These are phyloP conservation scores for Entrophospora sp. DNA, from an alignment of 192 early-diverging fungal genomes.

Conservation along the genomic window DNA sequence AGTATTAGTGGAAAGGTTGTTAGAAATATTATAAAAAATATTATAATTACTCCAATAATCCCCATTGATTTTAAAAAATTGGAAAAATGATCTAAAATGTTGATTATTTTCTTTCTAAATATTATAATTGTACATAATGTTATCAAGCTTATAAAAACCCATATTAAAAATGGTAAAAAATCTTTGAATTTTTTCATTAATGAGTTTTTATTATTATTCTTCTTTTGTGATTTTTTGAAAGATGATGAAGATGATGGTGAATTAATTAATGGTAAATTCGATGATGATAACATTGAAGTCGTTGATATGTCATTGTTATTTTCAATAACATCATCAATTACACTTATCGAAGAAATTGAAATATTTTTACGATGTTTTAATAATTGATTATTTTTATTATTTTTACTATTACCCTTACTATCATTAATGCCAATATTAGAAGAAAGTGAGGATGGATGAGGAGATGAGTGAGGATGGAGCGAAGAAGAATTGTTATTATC, in stretches of 20 bases:
- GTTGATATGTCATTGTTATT: not conserved
- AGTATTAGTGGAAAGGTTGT: slow-evolving; percentile 62
- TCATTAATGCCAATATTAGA: not conserved
- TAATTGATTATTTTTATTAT: not conserved
- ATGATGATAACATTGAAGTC: not conserved
- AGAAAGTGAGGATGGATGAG: not conserved
- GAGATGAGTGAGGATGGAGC: not conserved
- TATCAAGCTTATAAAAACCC: not conserved
- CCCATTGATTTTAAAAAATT: not conserved
- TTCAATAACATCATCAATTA: not conserved
- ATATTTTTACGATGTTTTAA: not conserved
- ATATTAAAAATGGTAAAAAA: not conserved
- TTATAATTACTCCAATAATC: not conserved
- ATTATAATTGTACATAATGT: not conserved
- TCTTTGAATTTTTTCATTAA: not conserved
- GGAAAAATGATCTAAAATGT: not conserved
- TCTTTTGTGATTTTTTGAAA: not conserved
- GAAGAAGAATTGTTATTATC: not conserved
- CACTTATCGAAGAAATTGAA: not conserved
- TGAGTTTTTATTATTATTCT: not conserved
- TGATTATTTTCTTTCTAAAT: not conserved
- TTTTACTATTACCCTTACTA: not conserved
- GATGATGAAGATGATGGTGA: not conserved
- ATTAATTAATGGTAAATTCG: not conserved
- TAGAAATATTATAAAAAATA: slow-evolving; percentile 32